Evolutionary conservation across 768 basidiomycete species (phyloP), one percentile per base, ranked within the genome.

Genomic region (Russula brevipes): DNA sequence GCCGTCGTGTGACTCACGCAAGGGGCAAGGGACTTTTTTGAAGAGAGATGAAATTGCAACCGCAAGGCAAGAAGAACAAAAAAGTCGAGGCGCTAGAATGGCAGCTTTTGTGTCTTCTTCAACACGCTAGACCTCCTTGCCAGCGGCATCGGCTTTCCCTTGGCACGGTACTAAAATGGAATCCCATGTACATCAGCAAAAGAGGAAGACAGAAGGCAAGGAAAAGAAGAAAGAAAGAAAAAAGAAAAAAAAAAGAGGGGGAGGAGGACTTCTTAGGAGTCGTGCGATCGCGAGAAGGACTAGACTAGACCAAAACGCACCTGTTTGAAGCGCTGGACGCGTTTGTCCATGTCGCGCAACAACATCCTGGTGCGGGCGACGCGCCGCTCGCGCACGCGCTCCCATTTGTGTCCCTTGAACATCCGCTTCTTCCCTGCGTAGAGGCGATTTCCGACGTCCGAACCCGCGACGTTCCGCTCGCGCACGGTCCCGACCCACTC

Each of bases 331-430:
- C 79, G 81, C 63, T 73, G 74, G 66, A 91, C 79, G 65, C 89
- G 82, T 66, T 81, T 80, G 42, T 77, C 72, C 89, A 91, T 91
- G 71, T 85, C 82, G 69, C 83, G 80, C 80, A 91, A 75, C 60
- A 89, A 76, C 54, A 85, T 79, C 59, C 75, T 75, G 66, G 77
- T 82, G 70, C 79, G 81, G 69, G 74, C 75, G 60, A 75, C 73
- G 67, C 77, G 77, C 70, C 78, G 77, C 60, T 76, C 78, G 67
- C 77, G 78, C 66, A 76, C 71, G 41, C 88, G 82, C 76, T 93
- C 87, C 87, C 88, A 91, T 69, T 82, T 88, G 79, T 93, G 91
- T n/a, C 91, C 91, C 79, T 93, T 94, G 84, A 94, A 93, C 91
- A 93, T 93, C 65, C 81, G 78, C 79, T 85, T 88, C 82, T 82